Evolutionary conservation across 2,329 filamentous ascomycete genomes (phyloP).

Genomic region (Ustilaginoidea virens): DNA sequence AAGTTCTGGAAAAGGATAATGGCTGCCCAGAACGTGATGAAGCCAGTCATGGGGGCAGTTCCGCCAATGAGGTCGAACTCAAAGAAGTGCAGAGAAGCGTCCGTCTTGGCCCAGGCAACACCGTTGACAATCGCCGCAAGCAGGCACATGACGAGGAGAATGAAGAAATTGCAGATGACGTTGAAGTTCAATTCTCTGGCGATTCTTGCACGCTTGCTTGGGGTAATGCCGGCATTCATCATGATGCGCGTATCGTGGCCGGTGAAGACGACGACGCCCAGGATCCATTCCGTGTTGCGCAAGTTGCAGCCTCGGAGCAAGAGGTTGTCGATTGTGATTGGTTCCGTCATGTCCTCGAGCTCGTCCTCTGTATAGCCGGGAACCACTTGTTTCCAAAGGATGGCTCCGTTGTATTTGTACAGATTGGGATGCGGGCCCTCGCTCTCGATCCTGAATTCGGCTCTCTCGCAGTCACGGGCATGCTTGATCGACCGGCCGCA

Average conservation of each 20-base stretch:
- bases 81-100: constrained; percentile 67
- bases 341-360: constrained; percentile 70
- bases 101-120: constrained; percentile 57
- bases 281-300: constrained; percentile 89
- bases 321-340: constrained; percentile 88
- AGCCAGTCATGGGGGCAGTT: constrained; percentile 62
- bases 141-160: constrained; percentile 75
- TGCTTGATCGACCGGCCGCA: constrained; percentile 73
- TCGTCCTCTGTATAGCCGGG: constrained; percentile 44
- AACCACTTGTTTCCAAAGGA: constrained; percentile 70
- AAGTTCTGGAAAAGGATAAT: constrained; percentile 96
- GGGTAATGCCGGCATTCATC: constrained; percentile 93
- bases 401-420: constrained; percentile 84
- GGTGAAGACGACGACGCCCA: constrained; percentile 87
- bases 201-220: constrained; percentile 82
- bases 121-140: constrained; percentile 76
- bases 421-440: constrained; percentile 86
- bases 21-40: constrained; percentile 93
- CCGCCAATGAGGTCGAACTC: constrained; percentile 74
- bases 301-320: constrained; percentile 86
- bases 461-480: constrained; percentile 79
- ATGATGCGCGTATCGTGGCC: constrained; percentile 97
- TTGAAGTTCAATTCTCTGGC: constrained; percentile 93
- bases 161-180: constrained; percentile 88
- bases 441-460: constrained; percentile 78